Percentiles rank a stretch among this genome's conserved stretches.
phyloP scores from a whole-genome alignment of 225 moss, liverwort and hornwort genomes.

The Sphagnum tenellum region DNA sequence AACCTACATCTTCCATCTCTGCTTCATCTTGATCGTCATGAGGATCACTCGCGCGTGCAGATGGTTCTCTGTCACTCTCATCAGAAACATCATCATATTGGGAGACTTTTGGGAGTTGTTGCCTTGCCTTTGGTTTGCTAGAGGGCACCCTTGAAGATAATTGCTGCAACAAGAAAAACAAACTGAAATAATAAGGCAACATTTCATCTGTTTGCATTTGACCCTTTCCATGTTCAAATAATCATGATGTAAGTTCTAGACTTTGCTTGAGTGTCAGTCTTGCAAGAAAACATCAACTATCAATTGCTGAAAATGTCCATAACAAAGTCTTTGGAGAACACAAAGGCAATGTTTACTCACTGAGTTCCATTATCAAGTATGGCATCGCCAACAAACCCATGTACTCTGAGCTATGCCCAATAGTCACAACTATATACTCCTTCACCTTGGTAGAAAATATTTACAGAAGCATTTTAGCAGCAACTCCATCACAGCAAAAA shows the following conservation, averaged over 20 bases:
- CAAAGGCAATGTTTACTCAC: not conserved
- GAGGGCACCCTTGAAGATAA: conserved; percentile 32
- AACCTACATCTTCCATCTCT: conserved; percentile 36
- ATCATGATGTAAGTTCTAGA: not conserved
- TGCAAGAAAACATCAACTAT: not conserved
- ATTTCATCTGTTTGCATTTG: conserved; percentile 1
- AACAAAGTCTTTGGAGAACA: not conserved
- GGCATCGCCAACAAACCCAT: not conserved
- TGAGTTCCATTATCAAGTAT: too few species aligned
- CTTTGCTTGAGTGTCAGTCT: not conserved
- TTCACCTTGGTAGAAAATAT: not conserved
- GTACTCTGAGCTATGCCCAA: too few species aligned
- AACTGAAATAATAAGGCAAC: conserved; percentile 6
- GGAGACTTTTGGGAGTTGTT: conserved; percentile 52
- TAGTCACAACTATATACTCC: not conserved
- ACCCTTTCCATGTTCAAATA: conserved; percentile 1
- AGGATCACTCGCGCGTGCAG: conserved; percentile 67
- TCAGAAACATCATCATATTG: conserved; percentile 65
- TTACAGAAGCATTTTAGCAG: not conserved
- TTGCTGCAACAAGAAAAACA: conserved; percentile 41
- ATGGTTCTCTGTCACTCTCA: conserved; percentile 72
- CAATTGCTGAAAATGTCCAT: not conserved
- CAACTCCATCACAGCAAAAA: not conserved
- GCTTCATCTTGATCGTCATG: conserved; percentile 38
- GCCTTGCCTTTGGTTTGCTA: conserved; percentile 34